These are phyloP conservation scores for Entamoeba invadens DNA, from an alignment of 208 protist species.

Conservation along the genomic window DNA sequence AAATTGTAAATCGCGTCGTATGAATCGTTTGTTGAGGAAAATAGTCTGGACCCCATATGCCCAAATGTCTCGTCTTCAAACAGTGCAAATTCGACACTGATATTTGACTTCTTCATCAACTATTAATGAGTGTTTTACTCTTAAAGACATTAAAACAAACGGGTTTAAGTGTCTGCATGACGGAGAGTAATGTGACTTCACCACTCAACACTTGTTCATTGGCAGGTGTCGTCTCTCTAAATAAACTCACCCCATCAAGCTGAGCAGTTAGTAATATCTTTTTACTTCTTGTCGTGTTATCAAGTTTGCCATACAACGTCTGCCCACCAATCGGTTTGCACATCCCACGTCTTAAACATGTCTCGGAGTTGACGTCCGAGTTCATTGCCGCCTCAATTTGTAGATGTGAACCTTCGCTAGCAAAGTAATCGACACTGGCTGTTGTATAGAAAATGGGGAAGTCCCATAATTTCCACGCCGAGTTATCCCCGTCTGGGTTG, in stretches of 20 bases:
- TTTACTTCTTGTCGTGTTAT: not conserved
- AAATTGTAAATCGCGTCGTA: not conserved
- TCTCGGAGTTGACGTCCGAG: not conserved
- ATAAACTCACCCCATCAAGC: not conserved
- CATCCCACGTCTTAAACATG: not conserved
- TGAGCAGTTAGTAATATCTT: not conserved
- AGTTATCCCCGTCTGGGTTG: not conserved
- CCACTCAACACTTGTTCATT: not conserved
- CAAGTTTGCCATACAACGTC: not conserved
- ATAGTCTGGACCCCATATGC: not conserved
- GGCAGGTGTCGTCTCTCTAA: not conserved
- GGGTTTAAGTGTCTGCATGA: not conserved
- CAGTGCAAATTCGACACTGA: not conserved
- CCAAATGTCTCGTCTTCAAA: not conserved
- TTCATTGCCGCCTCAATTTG: not conserved
- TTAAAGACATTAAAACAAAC: too few species aligned
- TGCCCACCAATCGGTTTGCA: not conserved
- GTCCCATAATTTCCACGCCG: not conserved
- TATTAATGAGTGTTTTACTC: too few species aligned
- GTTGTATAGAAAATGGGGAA: not conserved
- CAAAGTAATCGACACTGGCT: not conserved
- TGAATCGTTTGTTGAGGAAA: not conserved
- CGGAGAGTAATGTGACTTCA: not conserved
- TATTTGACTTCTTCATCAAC: not conserved
- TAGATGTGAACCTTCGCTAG: not conserved